Conservation (phyloP, 176 grass and related monocot species). For the sorghum (Sorghum bicolor) region DNA sequence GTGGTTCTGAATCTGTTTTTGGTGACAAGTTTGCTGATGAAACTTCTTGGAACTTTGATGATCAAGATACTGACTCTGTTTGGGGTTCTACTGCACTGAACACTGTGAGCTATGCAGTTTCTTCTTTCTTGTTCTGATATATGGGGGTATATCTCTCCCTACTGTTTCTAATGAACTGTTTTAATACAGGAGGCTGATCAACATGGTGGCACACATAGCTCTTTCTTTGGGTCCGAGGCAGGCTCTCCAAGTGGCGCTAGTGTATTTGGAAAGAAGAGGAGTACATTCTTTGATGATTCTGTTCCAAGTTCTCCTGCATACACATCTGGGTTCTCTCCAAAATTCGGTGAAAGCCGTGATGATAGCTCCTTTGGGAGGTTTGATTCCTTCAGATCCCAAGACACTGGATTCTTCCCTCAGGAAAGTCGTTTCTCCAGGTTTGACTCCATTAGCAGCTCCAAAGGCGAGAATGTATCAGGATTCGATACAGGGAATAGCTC, state of each 20-base stretch:
- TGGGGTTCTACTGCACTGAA: constrained; percentile 81
- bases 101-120: constrained; percentile 36
- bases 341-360: constrained; percentile 55
- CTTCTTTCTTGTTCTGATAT: constrained; percentile 26
- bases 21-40: constrained; percentile 88
- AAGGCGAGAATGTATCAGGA: constrained; percentile 44
- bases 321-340: constrained; percentile 69
- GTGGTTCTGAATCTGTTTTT: constrained; percentile 85
- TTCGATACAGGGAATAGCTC: constrained; percentile 67
- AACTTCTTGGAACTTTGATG: constrained; percentile 89
- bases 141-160: neutral
- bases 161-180: constrained; percentile 29
- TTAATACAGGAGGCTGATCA: constrained; percentile 65
- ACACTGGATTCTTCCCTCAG: constrained; percentile 64
- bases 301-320: constrained; percentile 92
- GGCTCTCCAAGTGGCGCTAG: constrained; percentile 50
- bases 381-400: constrained; percentile 86
- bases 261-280: constrained; percentile 70
- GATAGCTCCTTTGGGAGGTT: constrained; percentile 68
- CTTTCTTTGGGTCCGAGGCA: constrained; percentile 79
- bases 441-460: constrained; percentile 66
- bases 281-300: constrained; percentile 93
- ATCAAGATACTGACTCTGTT: constrained; percentile 87
- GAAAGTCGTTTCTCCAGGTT: constrained; percentile 68
- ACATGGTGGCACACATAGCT: constrained; percentile 42